Evolutionary conservation across 306 rosid species (phyloP).

Genomic region (Cucumis melo): DNA sequence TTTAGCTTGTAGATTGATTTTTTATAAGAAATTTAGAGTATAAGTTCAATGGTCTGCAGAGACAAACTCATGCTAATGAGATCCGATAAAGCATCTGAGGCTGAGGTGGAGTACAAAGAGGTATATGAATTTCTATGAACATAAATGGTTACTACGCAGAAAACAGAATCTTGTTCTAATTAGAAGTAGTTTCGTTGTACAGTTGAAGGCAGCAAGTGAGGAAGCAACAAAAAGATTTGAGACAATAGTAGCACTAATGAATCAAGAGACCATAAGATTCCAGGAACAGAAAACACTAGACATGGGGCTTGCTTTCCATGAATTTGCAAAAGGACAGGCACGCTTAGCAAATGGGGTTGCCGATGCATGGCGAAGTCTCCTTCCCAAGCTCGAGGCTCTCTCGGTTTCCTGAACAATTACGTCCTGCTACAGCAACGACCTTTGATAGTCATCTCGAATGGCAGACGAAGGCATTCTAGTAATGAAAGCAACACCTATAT

Average conservation of each 20-base stretch:
- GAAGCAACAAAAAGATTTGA: constrained; percentile 76
- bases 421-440: background rate
- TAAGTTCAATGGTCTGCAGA: constrained; percentile 33
- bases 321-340: constrained; percentile 94
- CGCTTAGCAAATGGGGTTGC: constrained; percentile 76
- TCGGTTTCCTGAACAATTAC: background rate
- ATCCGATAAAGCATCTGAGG: constrained; percentile 82
- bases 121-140: constrained; percentile 18
- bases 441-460: background rate
- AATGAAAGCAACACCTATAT: background rate
- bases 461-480: background rate
- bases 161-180: background rate
- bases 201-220: constrained; percentile 92
- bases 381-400: constrained; percentile 75
- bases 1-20: background rate
- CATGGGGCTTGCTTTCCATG: constrained; percentile 87
- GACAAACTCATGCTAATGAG: constrained; percentile 77
- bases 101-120: constrained; percentile 78
- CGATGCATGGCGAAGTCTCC: constrained; percentile 88
- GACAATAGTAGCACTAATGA: constrained; percentile 65
- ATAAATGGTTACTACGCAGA: background rate
- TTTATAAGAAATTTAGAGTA: background rate
- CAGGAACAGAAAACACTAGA: constrained; percentile 89
- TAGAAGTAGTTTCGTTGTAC: constrained; percentile 25
- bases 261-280: constrained; percentile 73